These are phyloP conservation scores for Citeromyces matritensis DNA, from an alignment of 805 yeast species.

Conservation along the genomic window DNA sequence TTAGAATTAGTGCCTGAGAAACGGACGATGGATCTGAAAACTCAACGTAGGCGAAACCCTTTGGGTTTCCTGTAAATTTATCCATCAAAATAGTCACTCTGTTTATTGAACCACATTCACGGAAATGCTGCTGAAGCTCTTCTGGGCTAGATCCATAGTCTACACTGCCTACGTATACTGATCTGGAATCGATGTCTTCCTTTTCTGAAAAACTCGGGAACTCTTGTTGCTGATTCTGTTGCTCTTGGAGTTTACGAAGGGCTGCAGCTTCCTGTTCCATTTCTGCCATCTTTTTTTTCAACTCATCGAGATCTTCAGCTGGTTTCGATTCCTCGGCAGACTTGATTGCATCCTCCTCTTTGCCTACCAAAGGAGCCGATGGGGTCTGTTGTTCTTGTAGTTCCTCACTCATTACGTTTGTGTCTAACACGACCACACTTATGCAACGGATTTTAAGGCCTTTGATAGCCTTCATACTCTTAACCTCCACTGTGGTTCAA, in stretches of 20 bases:
- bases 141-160: conserved; percentile 70
- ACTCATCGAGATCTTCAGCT: conserved; percentile 12
- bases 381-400: not conserved
- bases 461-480: too few species aligned
- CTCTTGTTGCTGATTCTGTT: conserved; percentile 5
- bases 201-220: conserved; percentile 16
- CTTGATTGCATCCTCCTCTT: not conserved
- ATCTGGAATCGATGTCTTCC: conserved; percentile 60
- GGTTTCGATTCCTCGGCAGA: conserved; percentile 1
- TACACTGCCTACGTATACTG: conserved; percentile 74
- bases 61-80: conserved; percentile 66
- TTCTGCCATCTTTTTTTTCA: conserved; percentile 30
- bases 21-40: conserved; percentile 58
- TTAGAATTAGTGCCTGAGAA: conserved; percentile 45
- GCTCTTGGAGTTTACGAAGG: conserved; percentile 41
- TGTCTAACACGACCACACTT: too few species aligned
- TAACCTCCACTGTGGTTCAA: too few species aligned
- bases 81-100: conserved; percentile 68
- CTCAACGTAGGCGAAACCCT: conserved; percentile 81
- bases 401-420: not conserved
- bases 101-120: conserved; percentile 55
- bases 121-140: conserved; percentile 64
- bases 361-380: not conserved
- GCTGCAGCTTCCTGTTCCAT: conserved; percentile 52
- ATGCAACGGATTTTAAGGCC: too few species aligned